A percentile compares a stretch with the other conserved stretches of the same genome.
Conservation (phyloP, 2,329 filamentous ascomycete genomes). For the Colletotrichum shisoi region DNA sequence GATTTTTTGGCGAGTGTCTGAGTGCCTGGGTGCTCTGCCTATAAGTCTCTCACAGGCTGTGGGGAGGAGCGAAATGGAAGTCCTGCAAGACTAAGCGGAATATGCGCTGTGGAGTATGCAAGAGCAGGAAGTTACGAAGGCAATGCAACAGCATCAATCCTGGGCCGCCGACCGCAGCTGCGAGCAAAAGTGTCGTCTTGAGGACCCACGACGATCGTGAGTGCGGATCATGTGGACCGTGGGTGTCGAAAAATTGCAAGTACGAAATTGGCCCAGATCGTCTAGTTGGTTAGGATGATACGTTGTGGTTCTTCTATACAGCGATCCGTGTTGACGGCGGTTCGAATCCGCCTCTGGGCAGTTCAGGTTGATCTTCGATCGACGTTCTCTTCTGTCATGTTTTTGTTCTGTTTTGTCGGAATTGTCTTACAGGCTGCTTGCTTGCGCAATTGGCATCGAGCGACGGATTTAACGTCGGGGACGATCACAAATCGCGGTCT, state of each 20-base stretch:
- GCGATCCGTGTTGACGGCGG: slow-evolving; percentile 15
- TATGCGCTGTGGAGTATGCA: too few species aligned
- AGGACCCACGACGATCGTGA: not conserved
- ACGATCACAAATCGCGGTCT: too few species aligned
- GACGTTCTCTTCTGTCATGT: not conserved
- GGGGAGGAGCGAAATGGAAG: too few species aligned
- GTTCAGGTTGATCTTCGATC: not conserved
- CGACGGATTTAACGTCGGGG: too few species aligned
- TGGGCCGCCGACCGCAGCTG: not conserved
- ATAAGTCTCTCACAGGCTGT: too few species aligned
- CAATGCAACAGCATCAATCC: not conserved
- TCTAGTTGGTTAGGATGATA: slow-evolving; percentile 16
- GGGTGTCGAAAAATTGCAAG: not conserved
- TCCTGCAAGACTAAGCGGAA: too few species aligned
- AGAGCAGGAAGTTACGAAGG: too few species aligned
- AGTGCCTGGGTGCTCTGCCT: too few species aligned
- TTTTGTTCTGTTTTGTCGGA: not conserved
- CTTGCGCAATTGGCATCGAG: too few species aligned
- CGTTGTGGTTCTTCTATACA: slow-evolving; percentile 16
- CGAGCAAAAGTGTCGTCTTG: too few species aligned
- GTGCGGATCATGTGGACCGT: not conserved
- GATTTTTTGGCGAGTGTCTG: too few species aligned
- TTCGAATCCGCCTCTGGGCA: slow-evolving; percentile 15
- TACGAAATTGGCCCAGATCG: not conserved
- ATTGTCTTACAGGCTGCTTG: too few species aligned